Evolutionary conservation across 495 filamentous ascomycete species (phyloP).

Genomic region (Hyaloscypha hepaticicola): DNA sequence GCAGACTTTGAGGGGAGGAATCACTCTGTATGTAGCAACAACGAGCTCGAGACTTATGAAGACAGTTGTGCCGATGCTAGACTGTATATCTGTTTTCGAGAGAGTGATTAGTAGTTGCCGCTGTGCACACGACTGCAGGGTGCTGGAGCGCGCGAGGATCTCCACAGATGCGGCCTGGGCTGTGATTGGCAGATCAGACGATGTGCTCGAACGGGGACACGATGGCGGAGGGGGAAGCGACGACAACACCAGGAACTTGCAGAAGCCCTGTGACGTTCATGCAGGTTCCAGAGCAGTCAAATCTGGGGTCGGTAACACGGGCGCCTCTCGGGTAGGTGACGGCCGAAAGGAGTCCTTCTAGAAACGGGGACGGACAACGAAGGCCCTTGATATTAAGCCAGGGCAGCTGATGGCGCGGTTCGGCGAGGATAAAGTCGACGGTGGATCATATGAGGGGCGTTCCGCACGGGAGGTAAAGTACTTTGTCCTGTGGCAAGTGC

Average conservation of each 20-base stretch:
- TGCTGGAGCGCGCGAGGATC: slow-evolving; percentile 1
- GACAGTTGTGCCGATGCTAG: neutral
- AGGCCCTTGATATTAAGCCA: slow-evolving; percentile 11
- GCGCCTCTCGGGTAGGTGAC: slow-evolving; percentile 20
- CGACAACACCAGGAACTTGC: slow-evolving; percentile 11
- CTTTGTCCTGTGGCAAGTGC: neutral
- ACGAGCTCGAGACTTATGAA: slow-evolving; percentile 8
- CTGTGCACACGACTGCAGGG: slow-evolving; percentile 22
- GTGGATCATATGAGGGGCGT: neutral
- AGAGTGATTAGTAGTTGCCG: slow-evolving; percentile 27
- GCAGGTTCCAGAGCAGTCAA: slow-evolving; percentile 23
- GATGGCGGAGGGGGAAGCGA: slow-evolving; percentile 3
- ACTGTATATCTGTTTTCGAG: slow-evolving; percentile 26
- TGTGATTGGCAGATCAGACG: slow-evolving; percentile 27
- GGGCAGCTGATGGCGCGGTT: slow-evolving; percentile 12
- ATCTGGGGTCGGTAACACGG: slow-evolving; percentile 25
- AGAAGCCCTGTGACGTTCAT: slow-evolving; percentile 29
- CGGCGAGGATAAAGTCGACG: neutral
- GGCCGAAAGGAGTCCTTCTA: slow-evolving; percentile 28
- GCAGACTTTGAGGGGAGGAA: neutral
- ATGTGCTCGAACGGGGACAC: slow-evolving; percentile 27
- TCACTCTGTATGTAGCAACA: slow-evolving; percentile 1
- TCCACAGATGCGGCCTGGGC: slow-evolving; percentile 6
- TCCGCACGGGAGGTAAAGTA: neutral
- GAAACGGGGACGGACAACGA: slow-evolving; percentile 9